These are phyloP conservation scores for Globisporangium rhizosaccharum DNA, from an alignment of 352 stramenopile genomes.

Conservation along the genomic window DNA sequence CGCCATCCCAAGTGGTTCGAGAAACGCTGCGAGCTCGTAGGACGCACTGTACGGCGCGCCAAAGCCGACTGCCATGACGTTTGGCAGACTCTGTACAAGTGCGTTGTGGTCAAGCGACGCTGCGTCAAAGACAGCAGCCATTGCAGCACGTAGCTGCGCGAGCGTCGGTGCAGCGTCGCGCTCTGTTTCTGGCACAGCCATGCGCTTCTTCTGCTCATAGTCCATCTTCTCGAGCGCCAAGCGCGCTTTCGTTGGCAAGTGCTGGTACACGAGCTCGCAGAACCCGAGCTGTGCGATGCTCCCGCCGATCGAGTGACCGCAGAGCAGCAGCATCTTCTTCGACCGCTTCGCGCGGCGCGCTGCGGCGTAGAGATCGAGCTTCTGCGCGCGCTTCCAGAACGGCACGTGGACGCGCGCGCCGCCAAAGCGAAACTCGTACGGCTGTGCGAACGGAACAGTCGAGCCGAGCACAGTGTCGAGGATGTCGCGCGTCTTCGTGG, in stretches of 20 bases:
- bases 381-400: constrained; percentile 69
- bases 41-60: constrained; percentile 70
- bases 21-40: constrained; percentile 31
- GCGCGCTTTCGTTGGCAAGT: constrained; percentile 40
- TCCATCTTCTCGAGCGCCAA: constrained; percentile 59
- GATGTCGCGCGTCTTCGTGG: constrained; percentile 51
- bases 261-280: constrained; percentile 70
- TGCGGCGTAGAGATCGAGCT: constrained; percentile 46
- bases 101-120: constrained; percentile 12
- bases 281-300: constrained; percentile 79
- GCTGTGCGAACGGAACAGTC: constrained; percentile 50
- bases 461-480: constrained; percentile 69
- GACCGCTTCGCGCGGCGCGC: constrained; percentile 35
- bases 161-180: background rate
- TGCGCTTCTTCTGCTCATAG: constrained; percentile 38
- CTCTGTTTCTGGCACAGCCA: background rate
- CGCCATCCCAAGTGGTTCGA: constrained; percentile 41
- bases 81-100: constrained; percentile 27
- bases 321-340: constrained; percentile 69
- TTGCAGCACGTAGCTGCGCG: background rate
- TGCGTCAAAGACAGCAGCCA: constrained; percentile 15
- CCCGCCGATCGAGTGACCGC: constrained; percentile 77
- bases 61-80: constrained; percentile 72
- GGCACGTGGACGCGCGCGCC: constrained; percentile 69
- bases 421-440: constrained; percentile 67